A percentile compares a stretch with the other conserved stretches of the same genome.
These are phyloP conservation scores for Yamadazyma ubonensis DNA, from an alignment of 805 yeast genomes.

Conservation along the genomic window DNA sequence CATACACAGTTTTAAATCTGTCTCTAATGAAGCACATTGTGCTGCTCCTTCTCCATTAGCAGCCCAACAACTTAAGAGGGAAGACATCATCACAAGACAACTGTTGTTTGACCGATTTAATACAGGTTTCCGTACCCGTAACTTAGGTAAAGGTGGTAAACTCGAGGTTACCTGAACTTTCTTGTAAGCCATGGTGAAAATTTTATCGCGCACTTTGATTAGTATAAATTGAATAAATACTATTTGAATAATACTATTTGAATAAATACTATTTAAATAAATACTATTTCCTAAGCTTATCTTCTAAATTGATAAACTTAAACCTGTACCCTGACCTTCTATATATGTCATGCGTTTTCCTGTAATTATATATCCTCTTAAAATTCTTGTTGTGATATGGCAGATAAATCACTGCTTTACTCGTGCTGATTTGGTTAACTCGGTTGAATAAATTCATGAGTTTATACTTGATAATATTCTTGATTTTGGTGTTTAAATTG, in stretches of 20 bases:
- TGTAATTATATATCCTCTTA: slow-evolving; percentile 17
- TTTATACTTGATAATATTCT: slow-evolving; percentile 26
- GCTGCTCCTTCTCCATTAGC: slow-evolving; percentile 83
- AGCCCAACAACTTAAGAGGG: slow-evolving; percentile 92
- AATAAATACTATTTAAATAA: not conserved
- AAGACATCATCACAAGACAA: slow-evolving; percentile 79
- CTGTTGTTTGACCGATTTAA: slow-evolving; percentile 60
- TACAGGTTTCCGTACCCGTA: slow-evolving; percentile 66
- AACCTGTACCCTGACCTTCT: slow-evolving; percentile 2
- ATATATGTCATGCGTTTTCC: not conserved
- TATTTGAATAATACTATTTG: no score
- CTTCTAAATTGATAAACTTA: slow-evolving; percentile 9
- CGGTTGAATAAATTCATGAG: slow-evolving; percentile 25
- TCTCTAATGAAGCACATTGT: slow-evolving; percentile 63
- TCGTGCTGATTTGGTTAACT: slow-evolving; percentile 23
- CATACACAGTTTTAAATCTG: slow-evolving; percentile 76
- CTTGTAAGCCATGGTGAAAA: slow-evolving; percentile 38
- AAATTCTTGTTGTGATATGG: slow-evolving; percentile 11
- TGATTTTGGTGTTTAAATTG: slow-evolving; percentile 25
- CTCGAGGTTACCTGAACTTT: slow-evolving; percentile 41
- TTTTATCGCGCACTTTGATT: no score
- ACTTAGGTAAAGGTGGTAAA: slow-evolving; percentile 70
- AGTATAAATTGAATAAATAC: no score
- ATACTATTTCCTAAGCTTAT: slow-evolving; percentile 1
- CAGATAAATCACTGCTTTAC: slow-evolving; percentile 19